Conservation (phyloP, 306 rosid genomes). For the Medicago lupulina region DNA sequence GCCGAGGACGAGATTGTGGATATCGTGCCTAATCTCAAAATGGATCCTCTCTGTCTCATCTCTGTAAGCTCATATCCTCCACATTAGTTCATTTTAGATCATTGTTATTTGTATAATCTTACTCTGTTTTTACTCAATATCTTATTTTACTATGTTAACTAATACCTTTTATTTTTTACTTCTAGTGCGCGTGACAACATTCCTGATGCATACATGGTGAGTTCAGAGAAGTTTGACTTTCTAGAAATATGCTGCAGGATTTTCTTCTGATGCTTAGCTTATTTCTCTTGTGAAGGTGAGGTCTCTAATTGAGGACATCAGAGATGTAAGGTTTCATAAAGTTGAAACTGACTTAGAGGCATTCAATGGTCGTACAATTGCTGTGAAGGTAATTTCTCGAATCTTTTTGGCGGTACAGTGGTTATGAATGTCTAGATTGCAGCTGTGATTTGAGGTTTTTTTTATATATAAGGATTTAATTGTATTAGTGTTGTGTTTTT, state of each 20-base stretch:
- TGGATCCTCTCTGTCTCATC: conserved; percentile 78
- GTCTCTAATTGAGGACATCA: conserved; percentile 88
- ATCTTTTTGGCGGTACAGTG: not conserved
- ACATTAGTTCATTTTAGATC: no score
- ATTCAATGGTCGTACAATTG: conserved; percentile 84
- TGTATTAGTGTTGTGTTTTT: conserved; percentile 2
- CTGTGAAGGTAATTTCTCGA: conserved; percentile 74
- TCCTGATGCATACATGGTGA: conserved; percentile 80
- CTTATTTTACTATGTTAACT: conserved; percentile 22
- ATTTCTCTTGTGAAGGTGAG: conserved; percentile 63
- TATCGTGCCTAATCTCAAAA: conserved; percentile 82
- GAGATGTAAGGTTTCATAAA: conserved; percentile 92
- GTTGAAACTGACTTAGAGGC: conserved; percentile 87
- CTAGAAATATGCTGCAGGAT: conserved; percentile 19
- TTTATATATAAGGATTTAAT: not conserved
- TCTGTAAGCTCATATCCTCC: conserved; percentile 54
- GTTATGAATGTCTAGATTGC: conserved; percentile 17
- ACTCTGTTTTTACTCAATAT: not conserved
- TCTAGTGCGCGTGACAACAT: conserved; percentile 85
- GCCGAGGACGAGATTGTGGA: conserved; percentile 82
- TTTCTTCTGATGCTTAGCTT: conserved; percentile 37
- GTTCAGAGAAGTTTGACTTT: conserved; percentile 46
- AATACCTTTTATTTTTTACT: conserved; percentile 33
- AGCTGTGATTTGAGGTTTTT: not conserved
- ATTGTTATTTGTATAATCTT: no score